Evolutionary conservation across 352 stramenopile genomes (phyloP).

Genomic region (Halophytophthora polymorphica): DNA sequence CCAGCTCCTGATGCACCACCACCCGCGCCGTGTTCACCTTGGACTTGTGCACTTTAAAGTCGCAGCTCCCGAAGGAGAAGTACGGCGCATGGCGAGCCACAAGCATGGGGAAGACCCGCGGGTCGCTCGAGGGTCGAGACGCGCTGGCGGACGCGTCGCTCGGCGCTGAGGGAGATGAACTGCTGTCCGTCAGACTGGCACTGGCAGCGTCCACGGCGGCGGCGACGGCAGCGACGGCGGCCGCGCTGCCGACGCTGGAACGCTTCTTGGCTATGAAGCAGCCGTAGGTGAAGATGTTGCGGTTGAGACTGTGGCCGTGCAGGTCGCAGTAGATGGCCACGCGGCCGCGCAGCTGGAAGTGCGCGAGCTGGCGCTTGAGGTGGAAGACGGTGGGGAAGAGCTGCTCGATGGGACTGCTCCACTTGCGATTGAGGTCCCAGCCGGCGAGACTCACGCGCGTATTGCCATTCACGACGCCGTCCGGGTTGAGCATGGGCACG

Average conservation of each 20-base stretch:
- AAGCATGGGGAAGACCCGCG: constrained; percentile 78
- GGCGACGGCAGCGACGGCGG: constrained; percentile 3
- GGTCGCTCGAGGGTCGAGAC: constrained; percentile 44
- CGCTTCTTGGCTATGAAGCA: constrained; percentile 54
- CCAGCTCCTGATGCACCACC: constrained; percentile 85
- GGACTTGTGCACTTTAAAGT: constrained; percentile 89
- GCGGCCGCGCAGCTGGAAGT: constrained; percentile 50
- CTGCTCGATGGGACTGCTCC: constrained; percentile 71
- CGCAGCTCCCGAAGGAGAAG: constrained; percentile 85
- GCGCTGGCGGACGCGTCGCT: not conserved
- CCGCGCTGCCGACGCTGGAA: constrained; percentile 14
- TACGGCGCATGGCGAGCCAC: constrained; percentile 63
- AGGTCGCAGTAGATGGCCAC: constrained; percentile 84
- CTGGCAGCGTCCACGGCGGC: constrained; percentile 1
- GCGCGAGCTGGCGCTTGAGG: constrained; percentile 67
- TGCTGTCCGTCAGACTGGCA: not conserved
- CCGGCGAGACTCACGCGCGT: constrained; percentile 85
- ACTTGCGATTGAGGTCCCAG: constrained; percentile 83
- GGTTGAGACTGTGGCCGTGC: constrained; percentile 79
- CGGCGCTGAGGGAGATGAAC: too few relatives aligned
- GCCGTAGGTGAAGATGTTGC: constrained; percentile 87
- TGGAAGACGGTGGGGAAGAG: constrained; percentile 80
- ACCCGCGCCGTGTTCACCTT: constrained; percentile 89
- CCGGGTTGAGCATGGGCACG: constrained; percentile 91
- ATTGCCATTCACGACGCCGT: constrained; percentile 92